These are phyloP conservation scores for Rhodotorula sp. DNA, from an alignment of 1,284 basidiomycete genomes.

Conservation along the genomic window DNA sequence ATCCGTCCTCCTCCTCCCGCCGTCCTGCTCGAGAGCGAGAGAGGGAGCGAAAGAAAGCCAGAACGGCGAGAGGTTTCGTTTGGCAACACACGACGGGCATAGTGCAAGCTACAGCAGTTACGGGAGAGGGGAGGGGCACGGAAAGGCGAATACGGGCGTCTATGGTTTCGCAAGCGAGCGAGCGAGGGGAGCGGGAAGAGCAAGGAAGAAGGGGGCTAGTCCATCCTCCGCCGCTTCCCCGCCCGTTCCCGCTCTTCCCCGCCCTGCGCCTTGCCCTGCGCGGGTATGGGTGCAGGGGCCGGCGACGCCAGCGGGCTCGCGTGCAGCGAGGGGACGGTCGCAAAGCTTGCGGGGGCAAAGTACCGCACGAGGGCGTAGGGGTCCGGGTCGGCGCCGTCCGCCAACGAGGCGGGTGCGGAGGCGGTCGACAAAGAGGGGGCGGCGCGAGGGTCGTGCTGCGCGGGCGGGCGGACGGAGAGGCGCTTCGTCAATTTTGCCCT, in stretches of 20 bases:
- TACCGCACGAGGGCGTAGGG: conserved; percentile 29
- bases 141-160: too few species aligned
- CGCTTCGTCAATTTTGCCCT: not conserved
- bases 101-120: too few species aligned
- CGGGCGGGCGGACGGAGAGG: too few species aligned
- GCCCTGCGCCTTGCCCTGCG: too few species aligned
- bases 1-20: not conserved
- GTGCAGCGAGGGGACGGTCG: not conserved
- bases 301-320: not conserved
- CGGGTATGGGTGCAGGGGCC: not conserved
- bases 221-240: conserved; percentile 12
- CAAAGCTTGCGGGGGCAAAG: conserved; percentile 9
- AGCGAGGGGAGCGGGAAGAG: too few species aligned
- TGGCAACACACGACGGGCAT: too few species aligned
- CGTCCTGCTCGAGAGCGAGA: too few species aligned
- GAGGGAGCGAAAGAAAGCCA: not conserved
- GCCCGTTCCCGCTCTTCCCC: not conserved
- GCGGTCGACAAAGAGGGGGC: not conserved
- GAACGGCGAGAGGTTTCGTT: not conserved
- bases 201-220: not conserved
- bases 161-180: not conserved
- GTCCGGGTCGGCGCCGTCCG: conserved; percentile 15
- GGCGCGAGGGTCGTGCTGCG: conserved; percentile 24
- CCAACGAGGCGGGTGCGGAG: not conserved
- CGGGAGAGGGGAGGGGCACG: too few species aligned